Conservation (phyloP, 177 flowering plant genomes). For the Tripterygium wilfordii region DNA sequence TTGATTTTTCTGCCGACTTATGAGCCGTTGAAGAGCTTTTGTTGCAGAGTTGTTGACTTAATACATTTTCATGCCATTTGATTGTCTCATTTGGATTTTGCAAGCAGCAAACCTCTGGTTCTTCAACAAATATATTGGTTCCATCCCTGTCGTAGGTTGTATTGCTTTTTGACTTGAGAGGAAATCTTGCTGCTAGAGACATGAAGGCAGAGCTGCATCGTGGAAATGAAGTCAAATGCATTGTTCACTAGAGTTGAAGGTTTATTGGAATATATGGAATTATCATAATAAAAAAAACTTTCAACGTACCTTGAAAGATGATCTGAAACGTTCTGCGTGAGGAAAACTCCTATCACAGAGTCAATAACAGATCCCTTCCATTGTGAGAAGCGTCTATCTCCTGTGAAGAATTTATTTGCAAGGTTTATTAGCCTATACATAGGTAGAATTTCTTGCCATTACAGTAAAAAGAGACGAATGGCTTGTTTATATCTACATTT, state of each 20-base stretch:
- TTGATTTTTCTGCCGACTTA: conserved; percentile 11
- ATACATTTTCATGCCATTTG: conserved; percentile 22
- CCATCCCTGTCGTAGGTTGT: conserved; percentile 9
- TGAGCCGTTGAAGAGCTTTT: conserved; percentile 14
- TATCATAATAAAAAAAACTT: too few relatives aligned
- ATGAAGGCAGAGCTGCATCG: conserved; percentile 51
- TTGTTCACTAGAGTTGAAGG: neutral
- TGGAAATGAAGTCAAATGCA: neutral
- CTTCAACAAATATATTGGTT: conserved; percentile 21
- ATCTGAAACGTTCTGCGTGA: conserved; percentile 59
- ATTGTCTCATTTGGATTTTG: conserved; percentile 23
- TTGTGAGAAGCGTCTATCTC: conserved; percentile 40
- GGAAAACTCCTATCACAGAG: conserved; percentile 47
- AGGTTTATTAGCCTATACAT: too few relatives aligned
- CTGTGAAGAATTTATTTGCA: too few relatives aligned
- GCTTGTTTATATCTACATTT: too few relatives aligned
- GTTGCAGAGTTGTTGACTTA: conserved; percentile 11
- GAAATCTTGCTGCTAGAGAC: conserved; percentile 39
- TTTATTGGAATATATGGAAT: neutral
- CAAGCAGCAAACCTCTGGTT: conserved; percentile 32
- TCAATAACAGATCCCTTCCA: conserved; percentile 61
- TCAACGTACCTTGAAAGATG: conserved; percentile 43
- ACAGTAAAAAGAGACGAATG: too few relatives aligned
- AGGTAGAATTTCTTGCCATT: too few relatives aligned
- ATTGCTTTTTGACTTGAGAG: conserved; percentile 19